phyloP scores from a whole-genome alignment of 2,329 filamentous ascomycete species.

The Leptographium flavum region DNA sequence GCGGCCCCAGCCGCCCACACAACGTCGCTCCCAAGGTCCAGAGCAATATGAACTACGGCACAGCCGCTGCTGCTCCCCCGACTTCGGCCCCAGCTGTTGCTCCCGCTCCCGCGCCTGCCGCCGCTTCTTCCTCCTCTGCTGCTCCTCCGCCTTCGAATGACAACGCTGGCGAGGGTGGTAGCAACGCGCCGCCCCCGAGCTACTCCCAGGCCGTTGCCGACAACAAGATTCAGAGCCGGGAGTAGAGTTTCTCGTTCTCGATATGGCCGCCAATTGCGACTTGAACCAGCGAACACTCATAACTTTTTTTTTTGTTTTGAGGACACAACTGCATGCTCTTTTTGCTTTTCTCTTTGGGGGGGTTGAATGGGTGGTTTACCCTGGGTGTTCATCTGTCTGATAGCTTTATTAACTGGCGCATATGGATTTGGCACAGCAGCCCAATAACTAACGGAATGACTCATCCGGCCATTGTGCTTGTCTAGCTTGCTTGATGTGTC shows the following conservation, averaged over 20 bases:
- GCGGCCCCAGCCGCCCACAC: background rate
- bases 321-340: background rate
- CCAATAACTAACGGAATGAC: background rate
- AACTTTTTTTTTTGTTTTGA: background rate
- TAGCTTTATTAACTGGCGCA: background rate
- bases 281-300: too few species aligned
- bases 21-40: slow-evolving; percentile 17
- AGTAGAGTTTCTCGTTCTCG: slow-evolving; percentile 23
- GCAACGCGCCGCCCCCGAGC: slow-evolving; percentile 53
- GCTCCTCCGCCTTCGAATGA: slow-evolving; percentile 13
- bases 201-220: slow-evolving; percentile 87
- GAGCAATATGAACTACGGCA: slow-evolving; percentile 32
- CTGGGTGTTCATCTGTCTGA: background rate
- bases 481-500: background rate
- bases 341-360: background rate
- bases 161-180: slow-evolving; percentile 27
- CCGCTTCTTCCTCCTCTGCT: slow-evolving; percentile 14
- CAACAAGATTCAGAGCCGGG: slow-evolving; percentile 68
- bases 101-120: slow-evolving; percentile 12
- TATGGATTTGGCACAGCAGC: background rate
- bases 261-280: too few species aligned
- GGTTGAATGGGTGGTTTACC: background rate
- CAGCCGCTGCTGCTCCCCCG: slow-evolving; percentile 14
- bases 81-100: slow-evolving; percentile 6
- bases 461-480: background rate